phyloP scores from a whole-genome alignment of 306 rosid genomes.

The Lathyrus oleraceus region DNA sequence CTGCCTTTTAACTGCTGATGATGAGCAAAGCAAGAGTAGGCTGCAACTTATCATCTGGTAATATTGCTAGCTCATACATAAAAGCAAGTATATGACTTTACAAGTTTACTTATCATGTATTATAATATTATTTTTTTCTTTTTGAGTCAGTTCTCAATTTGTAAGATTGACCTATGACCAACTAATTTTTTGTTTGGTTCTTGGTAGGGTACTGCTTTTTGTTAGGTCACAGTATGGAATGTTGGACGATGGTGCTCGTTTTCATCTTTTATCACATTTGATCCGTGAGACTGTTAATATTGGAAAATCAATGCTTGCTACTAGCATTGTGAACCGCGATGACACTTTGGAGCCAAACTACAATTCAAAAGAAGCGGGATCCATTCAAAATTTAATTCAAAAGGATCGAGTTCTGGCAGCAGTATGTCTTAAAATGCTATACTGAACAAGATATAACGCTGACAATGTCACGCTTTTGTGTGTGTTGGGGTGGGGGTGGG shows the following conservation, averaged over 20 bases:
- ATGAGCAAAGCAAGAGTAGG: conserved; percentile 92
- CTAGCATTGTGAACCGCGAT: conserved; percentile 71
- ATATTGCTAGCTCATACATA: conserved; percentile 20
- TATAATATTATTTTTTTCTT: neutral
- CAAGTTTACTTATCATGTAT: conserved; percentile 14
- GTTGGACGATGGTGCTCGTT: conserved; percentile 87
- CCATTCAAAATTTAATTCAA: conserved; percentile 81
- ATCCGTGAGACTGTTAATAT: conserved; percentile 78
- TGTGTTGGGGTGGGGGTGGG: too few species aligned
- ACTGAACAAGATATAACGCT: neutral
- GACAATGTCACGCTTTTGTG: neutral
- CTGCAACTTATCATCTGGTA: conserved; percentile 96
- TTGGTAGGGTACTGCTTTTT: conserved; percentile 84
- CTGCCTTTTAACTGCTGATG: conserved; percentile 79
- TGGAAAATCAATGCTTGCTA: conserved; percentile 89
- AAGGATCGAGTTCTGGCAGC: conserved; percentile 91
- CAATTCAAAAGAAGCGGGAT: conserved; percentile 63
- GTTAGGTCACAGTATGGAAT: conserved; percentile 81
- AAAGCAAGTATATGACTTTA: conserved; percentile 17
- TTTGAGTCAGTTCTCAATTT: neutral
- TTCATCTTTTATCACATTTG: conserved; percentile 91
- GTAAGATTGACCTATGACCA: conserved; percentile 17
- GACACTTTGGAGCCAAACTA: conserved; percentile 54
- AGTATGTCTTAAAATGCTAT: conserved; percentile 54
- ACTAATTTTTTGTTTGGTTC: conserved; percentile 43